These are phyloP conservation scores for Talaromyces atroroseus DNA, from an alignment of 2,329 filamentous ascomycete genomes.

Conservation along the genomic window DNA sequence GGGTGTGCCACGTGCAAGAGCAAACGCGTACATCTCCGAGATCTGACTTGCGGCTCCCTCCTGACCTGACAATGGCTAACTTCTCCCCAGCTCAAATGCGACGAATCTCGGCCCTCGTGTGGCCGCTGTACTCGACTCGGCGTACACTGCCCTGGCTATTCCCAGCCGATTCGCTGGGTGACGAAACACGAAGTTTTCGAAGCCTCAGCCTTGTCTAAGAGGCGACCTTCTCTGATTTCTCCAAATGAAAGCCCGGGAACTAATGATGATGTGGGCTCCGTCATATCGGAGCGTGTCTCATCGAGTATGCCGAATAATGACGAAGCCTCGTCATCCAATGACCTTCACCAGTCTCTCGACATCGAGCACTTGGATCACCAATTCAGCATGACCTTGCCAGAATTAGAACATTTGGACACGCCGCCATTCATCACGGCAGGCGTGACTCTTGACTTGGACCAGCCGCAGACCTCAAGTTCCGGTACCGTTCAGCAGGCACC, in stretches of 20 bases:
- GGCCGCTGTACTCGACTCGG: conserved; percentile 34
- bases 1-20: conserved; percentile 39
- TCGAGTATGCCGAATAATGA: neutral
- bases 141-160: conserved; percentile 34
- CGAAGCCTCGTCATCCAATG: neutral
- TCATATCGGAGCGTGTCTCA: neutral
- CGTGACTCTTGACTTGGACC: neutral
- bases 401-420: conserved; percentile 28
- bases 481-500: neutral
- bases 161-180: conserved; percentile 34
- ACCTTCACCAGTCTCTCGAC: conserved; percentile 1
- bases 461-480: neutral
- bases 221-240: neutral
- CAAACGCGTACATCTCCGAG: conserved; percentile 27
- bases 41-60: conserved; percentile 2
- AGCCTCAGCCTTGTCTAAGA: conserved; percentile 6
- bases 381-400: conserved; percentile 25
- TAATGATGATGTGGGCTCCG: neutral
- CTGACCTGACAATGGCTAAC: neutral
- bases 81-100: conserved; percentile 32
- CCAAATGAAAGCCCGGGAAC: neutral
- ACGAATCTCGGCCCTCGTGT: conserved; percentile 36
- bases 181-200: conserved; percentile 27
- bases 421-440: conserved; percentile 19
- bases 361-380: conserved; percentile 27